These are phyloP conservation scores for Umbilicus rupestris DNA, from an alignment of 164 flowering plant genomes.

Conservation along the genomic window DNA sequence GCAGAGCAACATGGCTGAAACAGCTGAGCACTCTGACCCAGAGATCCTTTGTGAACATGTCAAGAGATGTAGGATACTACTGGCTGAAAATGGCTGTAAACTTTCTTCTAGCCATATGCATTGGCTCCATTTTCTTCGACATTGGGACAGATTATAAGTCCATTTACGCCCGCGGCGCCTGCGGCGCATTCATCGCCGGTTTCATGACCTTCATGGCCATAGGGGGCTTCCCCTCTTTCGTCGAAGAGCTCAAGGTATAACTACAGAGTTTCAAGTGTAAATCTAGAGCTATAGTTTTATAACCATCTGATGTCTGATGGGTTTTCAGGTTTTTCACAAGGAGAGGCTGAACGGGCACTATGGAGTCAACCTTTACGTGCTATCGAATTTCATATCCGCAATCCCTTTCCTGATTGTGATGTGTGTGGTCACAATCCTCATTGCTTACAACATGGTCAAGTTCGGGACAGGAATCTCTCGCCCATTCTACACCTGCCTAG, in stretches of 20 bases:
- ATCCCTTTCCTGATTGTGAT: slow-evolving; percentile 43
- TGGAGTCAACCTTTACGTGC: slow-evolving; percentile 35
- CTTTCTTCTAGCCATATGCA: slow-evolving; percentile 15
- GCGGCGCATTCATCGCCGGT: slow-evolving; percentile 20
- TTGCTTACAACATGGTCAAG: slow-evolving; percentile 42
- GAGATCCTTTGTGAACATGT: slow-evolving; percentile 45
- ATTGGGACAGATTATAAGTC: slow-evolving; percentile 17
- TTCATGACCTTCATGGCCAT: slow-evolving; percentile 27
- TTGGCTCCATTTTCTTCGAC: slow-evolving; percentile 19
- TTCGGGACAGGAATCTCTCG: slow-evolving; percentile 29
- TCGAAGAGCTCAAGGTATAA: slow-evolving; percentile 27
- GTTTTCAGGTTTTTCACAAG: slow-evolving; percentile 31
- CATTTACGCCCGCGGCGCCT: slow-evolving; percentile 19
- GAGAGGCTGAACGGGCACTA: slow-evolving; percentile 57
- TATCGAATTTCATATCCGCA: slow-evolving; percentile 48
- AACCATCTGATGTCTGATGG: background rate
- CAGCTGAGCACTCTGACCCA: slow-evolving; percentile 36
- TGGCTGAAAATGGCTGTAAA: slow-evolving; percentile 41
- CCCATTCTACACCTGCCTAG: slow-evolving; percentile 27
- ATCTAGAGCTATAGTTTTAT: background rate
- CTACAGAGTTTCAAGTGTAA: too few relatives aligned
- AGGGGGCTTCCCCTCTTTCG: slow-evolving; percentile 27
- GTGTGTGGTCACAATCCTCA: slow-evolving; percentile 22
- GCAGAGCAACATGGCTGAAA: slow-evolving; percentile 37
- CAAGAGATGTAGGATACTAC: slow-evolving; percentile 49